These are phyloP conservation scores for Neurospora sp. DNA, from an alignment of 495 filamentous ascomycete species.

Conservation along the genomic window DNA sequence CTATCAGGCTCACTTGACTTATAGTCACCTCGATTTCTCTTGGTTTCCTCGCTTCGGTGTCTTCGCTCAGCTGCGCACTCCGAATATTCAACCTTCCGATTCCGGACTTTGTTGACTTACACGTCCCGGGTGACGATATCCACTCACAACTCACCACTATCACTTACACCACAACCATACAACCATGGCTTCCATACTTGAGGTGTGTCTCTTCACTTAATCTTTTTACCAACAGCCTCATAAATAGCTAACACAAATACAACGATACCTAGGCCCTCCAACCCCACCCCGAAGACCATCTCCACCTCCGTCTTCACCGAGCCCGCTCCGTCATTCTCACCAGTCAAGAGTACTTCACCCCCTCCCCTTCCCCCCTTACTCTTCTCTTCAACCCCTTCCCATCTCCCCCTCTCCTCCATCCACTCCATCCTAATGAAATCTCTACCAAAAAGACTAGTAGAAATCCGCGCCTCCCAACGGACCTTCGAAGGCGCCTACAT, in stretches of 20 bases:
- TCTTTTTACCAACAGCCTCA: neutral
- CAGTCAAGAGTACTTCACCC: conserved; percentile 43
- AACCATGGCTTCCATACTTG: conserved; percentile 20
- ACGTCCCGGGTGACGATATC: neutral
- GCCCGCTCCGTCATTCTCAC: conserved; percentile 78
- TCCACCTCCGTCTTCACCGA: conserved; percentile 66
- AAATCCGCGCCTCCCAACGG: conserved; percentile 86
- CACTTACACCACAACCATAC: neutral
- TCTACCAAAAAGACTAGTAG: conserved; percentile 46
- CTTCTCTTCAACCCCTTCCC: too few species aligned
- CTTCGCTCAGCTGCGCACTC: neutral
- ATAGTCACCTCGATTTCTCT: neutral
- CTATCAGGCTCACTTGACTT: neutral
- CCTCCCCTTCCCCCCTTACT: too few species aligned
- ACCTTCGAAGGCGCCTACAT: conserved; percentile 98
- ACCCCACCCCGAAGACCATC: conserved; percentile 42
- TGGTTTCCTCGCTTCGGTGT: too few species aligned
- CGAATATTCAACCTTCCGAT: neutral
- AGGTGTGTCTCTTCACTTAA: conserved; percentile 8
- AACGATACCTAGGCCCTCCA: conserved; percentile 25
- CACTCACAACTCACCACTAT: neutral
- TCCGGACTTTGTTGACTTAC: neutral
- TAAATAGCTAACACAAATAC: neutral
- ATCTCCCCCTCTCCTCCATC: too few species aligned
- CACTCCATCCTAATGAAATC: too few species aligned